These are phyloP conservation scores for Aethionema arabicum DNA, from an alignment of 345 rosid species.

Conservation along the genomic window DNA sequence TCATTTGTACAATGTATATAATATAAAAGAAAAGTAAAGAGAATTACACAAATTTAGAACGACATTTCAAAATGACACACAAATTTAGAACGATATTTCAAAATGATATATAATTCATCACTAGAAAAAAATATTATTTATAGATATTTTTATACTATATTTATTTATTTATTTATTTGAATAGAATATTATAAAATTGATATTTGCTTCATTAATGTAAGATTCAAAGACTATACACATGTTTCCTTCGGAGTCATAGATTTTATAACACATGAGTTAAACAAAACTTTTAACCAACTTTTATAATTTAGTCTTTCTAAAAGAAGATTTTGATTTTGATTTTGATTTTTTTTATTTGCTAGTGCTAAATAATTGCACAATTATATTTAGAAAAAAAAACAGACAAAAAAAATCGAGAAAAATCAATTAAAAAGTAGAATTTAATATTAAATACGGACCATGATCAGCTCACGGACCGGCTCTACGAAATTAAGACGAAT, in stretches of 20 bases:
- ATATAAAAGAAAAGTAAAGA: background rate
- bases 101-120: no score
- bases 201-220: constrained; percentile 18
- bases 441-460: no score
- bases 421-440: background rate
- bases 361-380: no score
- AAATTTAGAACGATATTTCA: no score
- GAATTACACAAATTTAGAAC: background rate
- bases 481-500: background rate
- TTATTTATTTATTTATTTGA: no score
- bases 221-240: constrained; percentile 21
- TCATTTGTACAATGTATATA: background rate
- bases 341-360: no score
- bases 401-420: background rate
- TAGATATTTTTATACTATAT: no score
- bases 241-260: constrained; percentile 16
- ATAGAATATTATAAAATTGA: constrained; percentile 2
- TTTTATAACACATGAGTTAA: background rate
- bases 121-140: no score
- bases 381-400: no score
- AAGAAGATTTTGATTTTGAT: no score
- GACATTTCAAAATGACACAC: no score
- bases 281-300: background rate
- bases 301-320: no score
- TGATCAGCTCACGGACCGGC: background rate